phyloP scores from a whole-genome alignment of 192 early-diverging fungal species.

The Thoreauomyces humboldtii region DNA sequence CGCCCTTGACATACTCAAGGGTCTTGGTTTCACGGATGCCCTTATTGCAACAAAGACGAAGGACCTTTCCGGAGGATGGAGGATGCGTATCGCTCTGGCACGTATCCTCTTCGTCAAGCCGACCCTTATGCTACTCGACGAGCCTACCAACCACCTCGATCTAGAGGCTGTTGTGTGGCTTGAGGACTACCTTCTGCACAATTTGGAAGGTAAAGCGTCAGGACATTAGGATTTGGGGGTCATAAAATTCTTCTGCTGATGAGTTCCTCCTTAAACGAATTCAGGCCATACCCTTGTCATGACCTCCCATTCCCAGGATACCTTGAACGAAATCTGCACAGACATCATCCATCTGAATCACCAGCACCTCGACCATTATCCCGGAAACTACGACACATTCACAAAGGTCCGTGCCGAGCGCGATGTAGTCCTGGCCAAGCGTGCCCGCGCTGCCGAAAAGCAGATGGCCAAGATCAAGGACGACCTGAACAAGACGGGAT shows the following conservation, averaged over 20 bases:
- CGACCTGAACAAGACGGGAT: slow-evolving; percentile 63
- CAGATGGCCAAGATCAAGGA: slow-evolving; percentile 58
- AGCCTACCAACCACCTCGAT: slow-evolving; percentile 80
- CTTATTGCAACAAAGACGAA: slow-evolving; percentile 34
- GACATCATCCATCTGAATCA: slow-evolving; percentile 83
- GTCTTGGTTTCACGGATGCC: slow-evolving; percentile 26
- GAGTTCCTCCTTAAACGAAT: background rate
- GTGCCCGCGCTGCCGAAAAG: slow-evolving; percentile 59
- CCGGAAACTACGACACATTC: slow-evolving; percentile 76
- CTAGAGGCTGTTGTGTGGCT: slow-evolving; percentile 65
- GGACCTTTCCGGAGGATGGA: slow-evolving; percentile 48
- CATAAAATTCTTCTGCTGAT: too few species aligned
- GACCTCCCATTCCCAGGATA: slow-evolving; percentile 69
- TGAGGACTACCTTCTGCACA: slow-evolving; percentile 56
- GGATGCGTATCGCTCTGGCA: slow-evolving; percentile 46
- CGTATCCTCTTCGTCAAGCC: slow-evolving; percentile 55
- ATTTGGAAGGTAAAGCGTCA: slow-evolving; percentile 31
- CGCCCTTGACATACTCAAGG: slow-evolving; percentile 27
- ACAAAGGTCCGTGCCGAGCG: slow-evolving; percentile 68
- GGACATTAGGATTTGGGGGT: too few species aligned
- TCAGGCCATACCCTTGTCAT: slow-evolving; percentile 64
- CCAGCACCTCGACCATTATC: slow-evolving; percentile 72
- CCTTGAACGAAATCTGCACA: slow-evolving; percentile 76
- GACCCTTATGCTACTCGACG: slow-evolving; percentile 80
- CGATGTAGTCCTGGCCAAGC: slow-evolving; percentile 65